A percentile compares a stretch with the other conserved stretches of the same genome.
Conservation (phyloP, 78 protist species). For the Reticulomyxa filosa region DNA sequence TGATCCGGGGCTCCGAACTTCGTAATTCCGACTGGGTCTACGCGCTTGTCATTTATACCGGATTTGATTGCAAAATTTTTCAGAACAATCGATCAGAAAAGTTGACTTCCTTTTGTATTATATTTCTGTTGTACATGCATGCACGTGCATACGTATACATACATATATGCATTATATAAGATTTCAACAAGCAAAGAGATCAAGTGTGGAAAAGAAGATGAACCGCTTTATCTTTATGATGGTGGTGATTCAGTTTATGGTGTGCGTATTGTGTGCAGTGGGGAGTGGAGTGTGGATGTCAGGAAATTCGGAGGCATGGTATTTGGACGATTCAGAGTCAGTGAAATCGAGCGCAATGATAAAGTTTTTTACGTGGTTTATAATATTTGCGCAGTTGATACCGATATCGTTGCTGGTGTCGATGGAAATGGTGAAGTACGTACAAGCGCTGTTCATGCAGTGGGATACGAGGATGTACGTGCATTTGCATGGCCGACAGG, state of each 20-base stretch:
- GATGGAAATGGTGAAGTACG: slow-evolving; percentile 25
- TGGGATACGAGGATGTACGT: not conserved
- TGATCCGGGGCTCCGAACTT: slow-evolving; percentile 31
- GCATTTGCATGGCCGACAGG: not conserved
- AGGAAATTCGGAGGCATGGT: not conserved
- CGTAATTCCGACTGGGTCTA: slow-evolving; percentile 49
- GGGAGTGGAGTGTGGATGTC: not conserved
- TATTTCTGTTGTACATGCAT: too few relatives aligned
- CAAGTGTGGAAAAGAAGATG: not conserved
- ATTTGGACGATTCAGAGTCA: not conserved
- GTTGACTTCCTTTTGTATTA: too few relatives aligned
- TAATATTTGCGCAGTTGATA: slow-evolving; percentile 11
- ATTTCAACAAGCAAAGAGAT: not conserved
- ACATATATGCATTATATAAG: not conserved
- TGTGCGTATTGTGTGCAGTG: slow-evolving; percentile 11
- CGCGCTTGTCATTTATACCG: slow-evolving; percentile 32
- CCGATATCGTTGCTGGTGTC: slow-evolving; percentile 38
- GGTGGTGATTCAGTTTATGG: not conserved
- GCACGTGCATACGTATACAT: too few relatives aligned
- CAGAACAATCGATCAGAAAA: not conserved
- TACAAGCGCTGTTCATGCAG: slow-evolving; percentile 9
- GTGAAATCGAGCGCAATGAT: not conserved
- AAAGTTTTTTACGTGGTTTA: slow-evolving; percentile 3
- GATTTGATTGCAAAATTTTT: slow-evolving; percentile 30
- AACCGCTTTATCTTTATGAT: not conserved